phyloP scores from a whole-genome alignment of 208 protist species.

The Leishmania major region DNA sequence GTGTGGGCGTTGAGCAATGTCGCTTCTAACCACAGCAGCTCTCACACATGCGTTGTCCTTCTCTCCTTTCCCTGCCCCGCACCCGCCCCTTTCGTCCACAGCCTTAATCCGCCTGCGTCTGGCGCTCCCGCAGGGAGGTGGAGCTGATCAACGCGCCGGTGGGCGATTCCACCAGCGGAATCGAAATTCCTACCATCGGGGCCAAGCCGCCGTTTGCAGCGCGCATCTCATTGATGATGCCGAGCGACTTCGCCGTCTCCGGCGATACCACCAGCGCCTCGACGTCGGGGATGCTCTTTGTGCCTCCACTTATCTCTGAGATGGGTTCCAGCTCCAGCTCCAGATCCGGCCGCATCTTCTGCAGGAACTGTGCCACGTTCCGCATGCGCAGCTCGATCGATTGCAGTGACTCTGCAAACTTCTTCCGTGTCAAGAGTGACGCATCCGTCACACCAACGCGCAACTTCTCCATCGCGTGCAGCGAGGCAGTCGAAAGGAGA shows the following conservation, averaged over 20 bases:
- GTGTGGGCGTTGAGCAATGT: too few relatives aligned
- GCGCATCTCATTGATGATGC: conserved; percentile 70
- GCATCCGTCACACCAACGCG: conserved; percentile 75
- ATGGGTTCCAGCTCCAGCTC: conserved; percentile 71
- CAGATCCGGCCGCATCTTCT: conserved; percentile 55
- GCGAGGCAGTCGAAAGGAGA: conserved; percentile 73
- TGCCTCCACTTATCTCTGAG: conserved; percentile 68
- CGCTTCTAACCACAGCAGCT: background rate
- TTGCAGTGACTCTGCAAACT: conserved; percentile 67
- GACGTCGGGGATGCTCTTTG: conserved; percentile 56
- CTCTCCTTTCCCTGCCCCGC: background rate
- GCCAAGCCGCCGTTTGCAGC: conserved; percentile 42
- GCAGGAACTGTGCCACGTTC: conserved; percentile 56
- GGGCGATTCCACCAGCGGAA: conserved; percentile 66
- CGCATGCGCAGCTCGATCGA: conserved; percentile 59
- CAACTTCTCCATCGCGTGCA: conserved; percentile 63
- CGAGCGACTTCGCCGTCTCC: conserved; percentile 66
- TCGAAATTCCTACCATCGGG: conserved; percentile 52
- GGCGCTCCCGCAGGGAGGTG: conserved; percentile 52
- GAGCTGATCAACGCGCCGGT: conserved; percentile 64
- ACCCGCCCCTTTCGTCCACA: background rate
- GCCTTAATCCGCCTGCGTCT: background rate
- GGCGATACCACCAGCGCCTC: conserved; percentile 83
- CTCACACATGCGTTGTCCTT: background rate
- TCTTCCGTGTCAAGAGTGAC: conserved; percentile 67